Base-by-base conservation (phyloP, 2,329 filamentous ascomycete genomes). In the Neofusicoccum kwambonambiense region DNA sequence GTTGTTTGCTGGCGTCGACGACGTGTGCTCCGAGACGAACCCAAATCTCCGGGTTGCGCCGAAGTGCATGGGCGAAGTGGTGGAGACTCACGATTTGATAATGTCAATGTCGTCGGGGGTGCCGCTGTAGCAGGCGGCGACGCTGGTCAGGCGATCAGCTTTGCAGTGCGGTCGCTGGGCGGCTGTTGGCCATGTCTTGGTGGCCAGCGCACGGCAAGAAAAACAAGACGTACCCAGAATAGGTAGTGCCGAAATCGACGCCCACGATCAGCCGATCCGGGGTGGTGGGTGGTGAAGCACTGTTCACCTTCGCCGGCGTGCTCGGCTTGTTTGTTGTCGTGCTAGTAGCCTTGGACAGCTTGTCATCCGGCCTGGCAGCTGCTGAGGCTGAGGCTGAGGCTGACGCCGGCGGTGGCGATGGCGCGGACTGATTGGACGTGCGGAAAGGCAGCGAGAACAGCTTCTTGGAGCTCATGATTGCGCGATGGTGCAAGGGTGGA, bases 181-280 rank as follows among this genome's bases (percentile, higher is more conserved):
- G 17, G 45, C 19, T 22, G 19, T 27, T 22, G 51, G n/a, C 51
- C 34, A 37, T 8, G 34, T 22, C 22, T 34, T 41, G 37, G 34
- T 15, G 13, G 52, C 13, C 22, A 17, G 27, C 9, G 65, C 37
- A n/a, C 35, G 47, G 27, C 27, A 31, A 15, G 51, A 13, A 37
- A 45, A 4, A 39, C 17, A 27, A 54, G 45, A 47, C 27, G 31
- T 62, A 62, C 87, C 90, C 90, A 49, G 88, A 91, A 73, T 91
- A 93, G 1, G 90, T 93, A n/a, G 91, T 93, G 13, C 91, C 91
- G 79, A 93, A 93, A 75, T 93, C 91, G 7, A 93, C 87, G 7
- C 90, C 91, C 39, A 93, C 89, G 70, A 93, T 90, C 69, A 92
- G 78, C 63, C 88, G 83, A 73, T 92, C 89, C 57, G 73, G 70